Base-by-base conservation (phyloP, 176 grass and related monocot genomes). In the Ampelocalamus luodianensis region DNA sequence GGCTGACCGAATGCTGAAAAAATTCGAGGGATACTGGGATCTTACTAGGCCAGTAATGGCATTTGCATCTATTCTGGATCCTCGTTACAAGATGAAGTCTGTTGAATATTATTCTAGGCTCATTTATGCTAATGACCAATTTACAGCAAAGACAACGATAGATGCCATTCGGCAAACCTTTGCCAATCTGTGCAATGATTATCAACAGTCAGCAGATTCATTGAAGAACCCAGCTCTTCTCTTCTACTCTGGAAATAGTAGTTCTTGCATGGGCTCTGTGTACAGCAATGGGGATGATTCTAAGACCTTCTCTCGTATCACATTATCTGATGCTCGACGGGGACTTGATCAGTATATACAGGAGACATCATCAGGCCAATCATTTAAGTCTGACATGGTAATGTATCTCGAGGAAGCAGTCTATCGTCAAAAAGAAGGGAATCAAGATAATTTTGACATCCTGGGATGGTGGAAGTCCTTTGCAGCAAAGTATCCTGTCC, bases 21-120 rank as follows among this genome's bases (percentile, higher is more conserved):
- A 98, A 81, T 95, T 98, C 18, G 96, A 98, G 70, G 83, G 82
- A 6, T 96, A 92, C 81, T 98, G 96, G 96, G 84, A 92, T 69
- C 76, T 84, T 61, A 94, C 87, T 39, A 93, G 92, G 79, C 91
- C 79, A 76, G 79, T 95, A 64, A 99, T 94, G 91, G 93, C 96
- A 76, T 92, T 99, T 64, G 85, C 96, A 79, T 99, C 96, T 76
- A 92, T 99, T 88, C 90, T 99, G 66, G 96, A 99, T 87, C 96
- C 96, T 79, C 85, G 96, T 66, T 99, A 95, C 78, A 99, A 99
- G 91, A 99, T 99, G 96, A 99, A 99, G 85, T 99, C 96, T 24
- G 75, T 99, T 2, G 96, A 99, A 63, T 99, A 99, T 78, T 99
- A 94, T 82, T 99, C 92, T 87, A 91, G 91, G 43, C 76, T 92